phyloP scores from a whole-genome alignment of 345 rosid species.

The Sisymbrium irio region DNA sequence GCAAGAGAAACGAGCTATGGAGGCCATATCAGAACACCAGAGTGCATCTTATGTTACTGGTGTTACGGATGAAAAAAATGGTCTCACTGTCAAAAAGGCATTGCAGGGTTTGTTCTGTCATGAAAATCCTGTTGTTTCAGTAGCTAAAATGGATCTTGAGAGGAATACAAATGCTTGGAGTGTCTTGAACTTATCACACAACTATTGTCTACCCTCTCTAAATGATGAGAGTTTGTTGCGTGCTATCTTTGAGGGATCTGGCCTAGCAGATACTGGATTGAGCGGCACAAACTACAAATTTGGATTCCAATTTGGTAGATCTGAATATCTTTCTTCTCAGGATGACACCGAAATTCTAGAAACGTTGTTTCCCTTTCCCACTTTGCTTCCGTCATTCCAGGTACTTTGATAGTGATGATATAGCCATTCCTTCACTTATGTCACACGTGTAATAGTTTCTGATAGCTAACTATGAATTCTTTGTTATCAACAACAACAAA shows the following conservation, averaged over 20 bases:
- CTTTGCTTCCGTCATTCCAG: slow-evolving; percentile 84
- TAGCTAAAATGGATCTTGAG: slow-evolving; percentile 52
- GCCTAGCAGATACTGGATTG: slow-evolving; percentile 32
- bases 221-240: slow-evolving; percentile 65
- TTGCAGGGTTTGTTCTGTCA: slow-evolving; percentile 54
- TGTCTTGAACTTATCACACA: slow-evolving; percentile 54
- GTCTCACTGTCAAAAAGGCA: slow-evolving; percentile 30
- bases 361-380: slow-evolving; percentile 87
- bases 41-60: slow-evolving; percentile 31
- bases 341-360: slow-evolving; percentile 57
- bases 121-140: slow-evolving; percentile 75
- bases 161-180: slow-evolving; percentile 51
- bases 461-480: neutral
- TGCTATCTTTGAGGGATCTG: slow-evolving; percentile 55
- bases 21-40: slow-evolving; percentile 34
- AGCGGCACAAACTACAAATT: slow-evolving; percentile 67
- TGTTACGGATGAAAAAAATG: slow-evolving; percentile 20
- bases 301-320: slow-evolving; percentile 69
- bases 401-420: slow-evolving; percentile 38
- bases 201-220: slow-evolving; percentile 67
- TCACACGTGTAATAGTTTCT: slow-evolving; percentile 11
- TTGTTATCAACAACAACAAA: slow-evolving; percentile 24
- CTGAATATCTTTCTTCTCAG: slow-evolving; percentile 58
- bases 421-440: slow-evolving; percentile 8
- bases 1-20: slow-evolving; percentile 41